Conservation (phyloP, 176 grass and related monocot species). For the Aegilops longissima region DNA sequence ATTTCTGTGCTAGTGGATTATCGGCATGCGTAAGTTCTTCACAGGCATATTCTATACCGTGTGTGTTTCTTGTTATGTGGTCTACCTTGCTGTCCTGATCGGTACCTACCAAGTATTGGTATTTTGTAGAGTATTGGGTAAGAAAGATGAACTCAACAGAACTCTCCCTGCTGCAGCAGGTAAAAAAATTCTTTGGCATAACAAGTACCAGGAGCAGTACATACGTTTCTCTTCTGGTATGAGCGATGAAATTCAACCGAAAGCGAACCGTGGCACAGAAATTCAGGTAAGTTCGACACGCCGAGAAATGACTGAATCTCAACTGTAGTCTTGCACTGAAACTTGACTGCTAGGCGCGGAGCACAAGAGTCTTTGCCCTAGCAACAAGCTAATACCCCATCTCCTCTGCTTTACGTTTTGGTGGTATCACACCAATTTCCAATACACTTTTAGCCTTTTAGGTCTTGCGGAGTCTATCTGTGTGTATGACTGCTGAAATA, state of each 20-base stretch:
- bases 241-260: not conserved
- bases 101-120: not conserved
- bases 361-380: constrained; percentile 10
- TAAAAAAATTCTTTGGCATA: too few species aligned
- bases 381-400: not conserved
- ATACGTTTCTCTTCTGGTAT: not conserved
- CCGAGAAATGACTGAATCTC: not conserved
- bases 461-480: not conserved
- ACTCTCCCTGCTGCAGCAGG: not conserved
- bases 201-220: not conserved
- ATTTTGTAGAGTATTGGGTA: not conserved
- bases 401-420: not conserved
- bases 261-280: not conserved
- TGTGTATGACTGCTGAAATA: not conserved
- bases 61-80: constrained; percentile 20
- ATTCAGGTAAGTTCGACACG: not conserved
- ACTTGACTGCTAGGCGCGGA: not conserved
- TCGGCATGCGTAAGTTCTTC: constrained; percentile 24
- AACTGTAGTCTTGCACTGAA: not conserved
- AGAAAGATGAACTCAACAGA: not conserved
- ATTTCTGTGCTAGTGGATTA: constrained; percentile 35
- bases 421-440: constrained; percentile 17
- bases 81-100: not conserved
- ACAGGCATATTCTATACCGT: constrained; percentile 20
- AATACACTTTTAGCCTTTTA: not conserved